phyloP scores from a whole-genome alignment of 2,329 filamentous ascomycete species.

The Spiromastix sp. region DNA sequence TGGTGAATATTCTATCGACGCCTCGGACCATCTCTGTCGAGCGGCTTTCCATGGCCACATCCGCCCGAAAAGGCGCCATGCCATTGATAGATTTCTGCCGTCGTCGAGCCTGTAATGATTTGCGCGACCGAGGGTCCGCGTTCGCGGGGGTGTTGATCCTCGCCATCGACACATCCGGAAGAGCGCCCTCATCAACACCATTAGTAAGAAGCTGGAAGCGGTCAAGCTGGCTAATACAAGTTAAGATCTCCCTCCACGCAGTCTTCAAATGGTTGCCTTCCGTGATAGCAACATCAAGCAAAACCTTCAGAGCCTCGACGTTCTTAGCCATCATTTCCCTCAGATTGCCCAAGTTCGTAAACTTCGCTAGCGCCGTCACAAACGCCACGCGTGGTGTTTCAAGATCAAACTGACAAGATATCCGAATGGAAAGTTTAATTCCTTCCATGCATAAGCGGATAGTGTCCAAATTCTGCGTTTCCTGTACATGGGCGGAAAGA shows the following conservation, averaged over 20 bases:
- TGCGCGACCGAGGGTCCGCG: conserved; percentile 45
- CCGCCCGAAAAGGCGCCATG: conserved; percentile 53
- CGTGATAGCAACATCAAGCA: conserved; percentile 83
- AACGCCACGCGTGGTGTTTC: conserved; percentile 92
- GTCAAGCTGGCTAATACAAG: conserved; percentile 92
- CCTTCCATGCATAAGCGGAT: conserved; percentile 91
- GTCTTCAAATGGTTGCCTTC: conserved; percentile 82
- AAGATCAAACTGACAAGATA: conserved; percentile 86
- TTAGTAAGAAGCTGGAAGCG: conserved; percentile 89
- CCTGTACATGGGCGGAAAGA: conserved; percentile 84
- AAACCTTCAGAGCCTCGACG: conserved; percentile 81
- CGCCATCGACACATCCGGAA: conserved; percentile 78
- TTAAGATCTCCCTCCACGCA: conserved; percentile 92
- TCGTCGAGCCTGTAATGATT: conserved; percentile 51
- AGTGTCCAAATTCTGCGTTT: conserved; percentile 83
- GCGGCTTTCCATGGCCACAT: conserved; percentile 83
- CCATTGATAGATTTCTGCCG: conserved; percentile 37
- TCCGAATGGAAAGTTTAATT: conserved; percentile 84
- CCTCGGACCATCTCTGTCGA: conserved; percentile 88
- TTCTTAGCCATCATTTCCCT: conserved; percentile 95
- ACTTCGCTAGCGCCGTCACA: conserved; percentile 82
- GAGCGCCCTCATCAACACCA: conserved; percentile 82
- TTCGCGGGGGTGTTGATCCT: conserved; percentile 54
- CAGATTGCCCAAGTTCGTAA: conserved; percentile 90
- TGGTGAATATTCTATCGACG: conserved; percentile 93